A percentile compares a stretch with the other conserved stretches of the same genome.
phyloP scores from a whole-genome alignment of 2,329 filamentous ascomycete species.

The Nigrospora sphaerica region DNA sequence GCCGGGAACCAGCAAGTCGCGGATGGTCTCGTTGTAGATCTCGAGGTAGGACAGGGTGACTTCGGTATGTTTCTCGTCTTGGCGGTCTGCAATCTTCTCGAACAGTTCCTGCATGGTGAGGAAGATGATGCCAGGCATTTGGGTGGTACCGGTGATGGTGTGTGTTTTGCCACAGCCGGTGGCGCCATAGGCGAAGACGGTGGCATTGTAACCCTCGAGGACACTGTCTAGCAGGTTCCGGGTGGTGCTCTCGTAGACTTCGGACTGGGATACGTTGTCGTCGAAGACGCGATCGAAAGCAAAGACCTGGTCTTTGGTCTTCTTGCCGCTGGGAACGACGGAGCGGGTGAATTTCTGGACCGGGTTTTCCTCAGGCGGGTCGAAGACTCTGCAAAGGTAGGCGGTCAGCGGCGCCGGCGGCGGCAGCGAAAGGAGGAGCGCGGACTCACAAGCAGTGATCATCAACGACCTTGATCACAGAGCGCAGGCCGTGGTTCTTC shows the following conservation, averaged over 20 bases:
- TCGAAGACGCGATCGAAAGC: constrained; percentile 96
- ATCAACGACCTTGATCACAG: constrained; percentile 93
- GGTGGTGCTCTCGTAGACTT: constrained; percentile 93
- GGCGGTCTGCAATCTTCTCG: constrained; percentile 84
- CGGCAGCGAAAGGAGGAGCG: not conserved
- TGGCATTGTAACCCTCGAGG: constrained; percentile 96
- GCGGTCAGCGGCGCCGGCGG: not conserved
- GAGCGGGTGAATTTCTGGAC: constrained; percentile 81
- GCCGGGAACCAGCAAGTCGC: constrained; percentile 82
- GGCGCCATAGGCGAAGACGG: constrained; percentile 95
- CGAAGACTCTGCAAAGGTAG: constrained; percentile 66
- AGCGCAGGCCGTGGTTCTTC: constrained; percentile 75
- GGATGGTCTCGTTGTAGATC: constrained; percentile 98
- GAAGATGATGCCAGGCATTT: constrained; percentile 96
- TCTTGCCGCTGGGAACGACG: constrained; percentile 76
- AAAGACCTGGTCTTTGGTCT: constrained; percentile 95
- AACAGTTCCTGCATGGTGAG: constrained; percentile 98
- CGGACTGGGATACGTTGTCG: constrained; percentile 83
- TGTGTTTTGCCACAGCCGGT: constrained; percentile 98
- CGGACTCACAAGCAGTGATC: constrained; percentile 82
- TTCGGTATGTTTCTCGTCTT: constrained; percentile 81
- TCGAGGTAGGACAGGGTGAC: constrained; percentile 91
- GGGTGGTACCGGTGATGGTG: constrained; percentile 86
- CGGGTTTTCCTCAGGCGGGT: constrained; percentile 90
- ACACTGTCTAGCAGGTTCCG: constrained; percentile 87